phyloP scores from a whole-genome alignment of 768 basidiomycete genomes.

The Lentinus tigrinus region DNA sequence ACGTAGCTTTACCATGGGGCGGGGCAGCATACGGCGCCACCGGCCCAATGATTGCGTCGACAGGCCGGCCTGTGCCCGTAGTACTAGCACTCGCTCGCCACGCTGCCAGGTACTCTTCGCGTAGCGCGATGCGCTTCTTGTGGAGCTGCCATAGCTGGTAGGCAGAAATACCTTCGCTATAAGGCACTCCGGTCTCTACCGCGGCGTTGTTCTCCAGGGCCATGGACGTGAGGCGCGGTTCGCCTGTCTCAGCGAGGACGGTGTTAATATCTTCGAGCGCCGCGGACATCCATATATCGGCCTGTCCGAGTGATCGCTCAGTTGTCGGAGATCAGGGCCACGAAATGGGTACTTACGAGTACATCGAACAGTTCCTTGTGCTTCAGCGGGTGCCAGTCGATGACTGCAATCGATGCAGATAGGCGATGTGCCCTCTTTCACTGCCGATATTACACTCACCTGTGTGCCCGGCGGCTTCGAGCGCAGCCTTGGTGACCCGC shows the following conservation, averaged over 20 bases:
- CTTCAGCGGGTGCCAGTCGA: conserved; percentile 64
- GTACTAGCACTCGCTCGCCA: conserved; percentile 53
- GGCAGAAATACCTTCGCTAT: conserved; percentile 38
- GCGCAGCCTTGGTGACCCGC: conserved; percentile 51
- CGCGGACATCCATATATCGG: conserved; percentile 23
- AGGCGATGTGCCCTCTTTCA: background rate
- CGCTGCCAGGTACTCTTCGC: conserved; percentile 56
- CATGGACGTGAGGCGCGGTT: conserved; percentile 27
- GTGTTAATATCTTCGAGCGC: conserved; percentile 19
- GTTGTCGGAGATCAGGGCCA: background rate
- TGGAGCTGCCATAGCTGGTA: conserved; percentile 71
- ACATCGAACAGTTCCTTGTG: conserved; percentile 45
- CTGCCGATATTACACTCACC: too few relatives aligned
- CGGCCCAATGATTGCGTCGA: conserved; percentile 75
- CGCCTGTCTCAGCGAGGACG: conserved; percentile 18
- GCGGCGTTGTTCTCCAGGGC: conserved; percentile 9
- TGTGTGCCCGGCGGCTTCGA: conserved; percentile 62
- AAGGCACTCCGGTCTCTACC: conserved; percentile 17
- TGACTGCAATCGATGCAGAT: conserved; percentile 40
- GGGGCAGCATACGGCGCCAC: conserved; percentile 58
- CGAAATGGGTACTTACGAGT: conserved; percentile 35
- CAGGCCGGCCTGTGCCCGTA: conserved; percentile 69
- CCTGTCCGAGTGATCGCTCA: conserved; percentile 3
- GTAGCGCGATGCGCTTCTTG: conserved; percentile 45
- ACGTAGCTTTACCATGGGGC: conserved; percentile 63